Conservation (phyloP, 2,329 filamentous ascomycete genomes). For the Claviceps maximensis region DNA sequence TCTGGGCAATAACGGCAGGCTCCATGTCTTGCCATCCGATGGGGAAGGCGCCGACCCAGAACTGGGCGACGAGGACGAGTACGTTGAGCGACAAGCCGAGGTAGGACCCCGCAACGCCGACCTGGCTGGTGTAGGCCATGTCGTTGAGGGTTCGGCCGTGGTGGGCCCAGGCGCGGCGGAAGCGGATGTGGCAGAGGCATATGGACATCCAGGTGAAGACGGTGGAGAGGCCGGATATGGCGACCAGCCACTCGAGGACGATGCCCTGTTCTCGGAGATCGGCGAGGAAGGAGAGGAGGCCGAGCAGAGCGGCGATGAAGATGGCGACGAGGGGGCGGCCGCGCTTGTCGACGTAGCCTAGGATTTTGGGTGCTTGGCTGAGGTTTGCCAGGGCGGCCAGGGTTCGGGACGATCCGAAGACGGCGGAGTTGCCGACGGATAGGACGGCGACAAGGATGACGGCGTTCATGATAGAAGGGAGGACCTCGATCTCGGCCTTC, state of each 20-base stretch:
- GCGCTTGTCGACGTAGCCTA: slow-evolving; percentile 70
- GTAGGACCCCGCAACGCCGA: slow-evolving; percentile 69
- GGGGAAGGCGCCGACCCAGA: slow-evolving; percentile 77
- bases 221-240: slow-evolving; percentile 58
- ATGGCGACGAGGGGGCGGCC: slow-evolving; percentile 72
- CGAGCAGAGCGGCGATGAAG: slow-evolving; percentile 48
- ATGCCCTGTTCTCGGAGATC: slow-evolving; percentile 44
- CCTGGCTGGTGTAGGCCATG: slow-evolving; percentile 68
- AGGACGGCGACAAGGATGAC: slow-evolving; percentile 85
- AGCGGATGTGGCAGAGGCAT: slow-evolving; percentile 83
- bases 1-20: slow-evolving; percentile 34
- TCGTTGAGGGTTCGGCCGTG: slow-evolving; percentile 61
- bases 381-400: slow-evolving; percentile 83
- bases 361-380: slow-evolving; percentile 61
- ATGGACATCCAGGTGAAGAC: slow-evolving; percentile 77
- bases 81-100: slow-evolving; percentile 63
- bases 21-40: slow-evolving; percentile 40
- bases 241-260: slow-evolving; percentile 69
- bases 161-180: slow-evolving; percentile 64
- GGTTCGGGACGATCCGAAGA: slow-evolving; percentile 84
- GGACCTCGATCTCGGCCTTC: slow-evolving; percentile 65
- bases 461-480: slow-evolving; percentile 87
- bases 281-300: slow-evolving; percentile 63
- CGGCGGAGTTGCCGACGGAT: slow-evolving; percentile 81
- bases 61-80: slow-evolving; percentile 67